These are phyloP conservation scores for Sugiyamaella paludigena DNA, from an alignment of 1,139 yeast genomes.

Conservation along the genomic window DNA sequence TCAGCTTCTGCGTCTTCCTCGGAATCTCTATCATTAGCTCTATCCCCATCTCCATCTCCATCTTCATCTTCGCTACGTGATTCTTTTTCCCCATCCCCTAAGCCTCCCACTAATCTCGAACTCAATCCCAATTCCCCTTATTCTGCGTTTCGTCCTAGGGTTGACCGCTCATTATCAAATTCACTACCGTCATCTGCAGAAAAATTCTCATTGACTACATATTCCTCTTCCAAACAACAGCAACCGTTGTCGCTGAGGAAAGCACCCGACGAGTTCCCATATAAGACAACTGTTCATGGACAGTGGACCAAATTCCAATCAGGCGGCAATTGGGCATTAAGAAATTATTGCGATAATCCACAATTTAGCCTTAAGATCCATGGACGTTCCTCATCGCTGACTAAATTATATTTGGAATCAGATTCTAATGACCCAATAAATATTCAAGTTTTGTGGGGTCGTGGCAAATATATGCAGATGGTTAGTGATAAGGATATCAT, in stretches of 20 bases:
- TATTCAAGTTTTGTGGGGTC: constrained; percentile 36
- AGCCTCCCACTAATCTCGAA: no score
- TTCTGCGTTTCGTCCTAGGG: no score
- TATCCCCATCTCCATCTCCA: background rate
- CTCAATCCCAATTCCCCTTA: no score
- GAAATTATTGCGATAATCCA: constrained; percentile 59
- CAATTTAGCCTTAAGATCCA: constrained; percentile 46
- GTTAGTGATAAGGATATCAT: constrained; percentile 36
- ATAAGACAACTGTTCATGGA: constrained; percentile 37
- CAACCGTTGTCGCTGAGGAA: constrained; percentile 31
- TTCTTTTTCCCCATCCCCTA: no score
- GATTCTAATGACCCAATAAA: constrained; percentile 35
- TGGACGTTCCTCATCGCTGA: background rate
- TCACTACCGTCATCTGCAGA: background rate
- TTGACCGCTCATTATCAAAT: no score
- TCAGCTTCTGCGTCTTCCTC: background rate
- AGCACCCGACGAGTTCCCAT: constrained; percentile 35
- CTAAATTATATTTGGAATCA: constrained; percentile 36
- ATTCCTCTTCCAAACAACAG: constrained; percentile 33
- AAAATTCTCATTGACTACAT: constrained; percentile 42
- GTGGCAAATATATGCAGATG: constrained; percentile 31
- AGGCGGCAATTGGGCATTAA: constrained; percentile 59
- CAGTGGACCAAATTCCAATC: constrained; percentile 49
- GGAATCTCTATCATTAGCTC: background rate
- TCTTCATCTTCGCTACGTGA: no score